phyloP scores from a whole-genome alignment of 2,329 filamentous ascomycete genomes.

The Phyllosticta citriasiana region DNA sequence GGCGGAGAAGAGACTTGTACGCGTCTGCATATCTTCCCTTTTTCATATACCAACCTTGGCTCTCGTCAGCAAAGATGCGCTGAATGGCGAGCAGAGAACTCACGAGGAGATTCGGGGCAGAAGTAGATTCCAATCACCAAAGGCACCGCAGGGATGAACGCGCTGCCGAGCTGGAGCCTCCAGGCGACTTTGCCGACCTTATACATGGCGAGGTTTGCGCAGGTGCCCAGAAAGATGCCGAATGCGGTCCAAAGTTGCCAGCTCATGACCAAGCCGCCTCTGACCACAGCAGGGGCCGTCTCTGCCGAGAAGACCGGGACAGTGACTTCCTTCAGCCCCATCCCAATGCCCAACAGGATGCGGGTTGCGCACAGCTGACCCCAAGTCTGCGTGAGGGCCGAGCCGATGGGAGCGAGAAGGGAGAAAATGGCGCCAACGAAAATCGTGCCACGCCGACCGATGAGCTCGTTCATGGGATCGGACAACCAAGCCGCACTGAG shows the following conservation, averaged over 20 bases:
- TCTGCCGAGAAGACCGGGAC: constrained; percentile 34
- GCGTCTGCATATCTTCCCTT: constrained; percentile 29
- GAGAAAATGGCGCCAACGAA: constrained; percentile 20
- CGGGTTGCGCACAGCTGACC: constrained; percentile 24
- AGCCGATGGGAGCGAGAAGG: constrained; percentile 26
- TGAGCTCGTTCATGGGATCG: constrained; percentile 14
- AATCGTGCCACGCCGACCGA: constrained; percentile 22
- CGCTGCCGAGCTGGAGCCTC: constrained; percentile 30
- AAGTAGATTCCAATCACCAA: constrained; percentile 29
- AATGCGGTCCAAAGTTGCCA: constrained; percentile 37
- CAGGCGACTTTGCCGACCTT: constrained; percentile 26
- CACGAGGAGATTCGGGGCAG: constrained; percentile 28
- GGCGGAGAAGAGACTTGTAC: constrained; percentile 28
- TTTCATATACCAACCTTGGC: constrained; percentile 28
- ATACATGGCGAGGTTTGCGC: constrained; percentile 30
- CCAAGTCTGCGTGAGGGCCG: constrained; percentile 28
- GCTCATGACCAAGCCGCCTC: constrained; percentile 36
- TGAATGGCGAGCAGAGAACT: not conserved
- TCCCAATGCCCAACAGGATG: constrained; percentile 30
- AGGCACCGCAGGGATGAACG: constrained; percentile 29
- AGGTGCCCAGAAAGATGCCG: constrained; percentile 36
- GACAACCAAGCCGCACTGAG: not conserved
- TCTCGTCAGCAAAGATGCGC: not conserved
- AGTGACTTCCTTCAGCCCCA: constrained; percentile 36
- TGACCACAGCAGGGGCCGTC: constrained; percentile 27